A percentile compares a stretch with the other conserved stretches of the same genome.
Evolutionary conservation across 2,329 filamentous ascomycete species (phyloP).

Genomic region (Onygenales sp.): DNA sequence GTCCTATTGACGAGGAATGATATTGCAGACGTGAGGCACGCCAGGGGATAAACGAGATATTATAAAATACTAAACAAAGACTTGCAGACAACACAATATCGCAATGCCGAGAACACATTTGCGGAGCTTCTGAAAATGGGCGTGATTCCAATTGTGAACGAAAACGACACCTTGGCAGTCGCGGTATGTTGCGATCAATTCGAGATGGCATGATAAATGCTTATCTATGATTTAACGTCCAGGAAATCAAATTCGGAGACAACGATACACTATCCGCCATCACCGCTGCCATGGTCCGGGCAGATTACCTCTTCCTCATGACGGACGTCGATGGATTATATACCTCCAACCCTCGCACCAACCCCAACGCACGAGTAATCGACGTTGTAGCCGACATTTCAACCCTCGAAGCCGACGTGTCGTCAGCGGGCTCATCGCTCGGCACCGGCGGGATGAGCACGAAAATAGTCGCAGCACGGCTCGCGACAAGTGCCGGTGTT

Average conservation of each 20-base stretch:
- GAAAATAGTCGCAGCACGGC: slow-evolving; percentile 85
- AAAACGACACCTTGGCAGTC: slow-evolving; percentile 94
- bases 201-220: not conserved
- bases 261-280: slow-evolving; percentile 97
- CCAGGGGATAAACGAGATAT: not conserved
- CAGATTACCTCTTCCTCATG: slow-evolving; percentile 95
- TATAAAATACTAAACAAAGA: slow-evolving; percentile 8
- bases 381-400: slow-evolving; percentile 86
- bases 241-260: slow-evolving; percentile 97
- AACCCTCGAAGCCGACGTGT: slow-evolving; percentile 76
- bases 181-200: slow-evolving; percentile 40
- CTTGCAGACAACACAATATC: slow-evolving; percentile 70
- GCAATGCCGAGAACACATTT: slow-evolving; percentile 95
- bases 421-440: slow-evolving; percentile 74
- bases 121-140: slow-evolving; percentile 84
- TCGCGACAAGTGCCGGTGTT: slow-evolving; percentile 89
- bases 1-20: slow-evolving; percentile 91
- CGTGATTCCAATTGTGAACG: slow-evolving; percentile 96
- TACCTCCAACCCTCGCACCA: slow-evolving; percentile 81
- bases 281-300: slow-evolving; percentile 93
- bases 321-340: slow-evolving; percentile 97
- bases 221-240: not conserved
- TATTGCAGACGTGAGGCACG: slow-evolving; percentile 68
- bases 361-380: slow-evolving; percentile 80
- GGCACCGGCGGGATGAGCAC: slow-evolving; percentile 97